These are phyloP conservation scores for Hypomontagnella submonticulosa DNA, from an alignment of 495 filamentous ascomycete genomes.

Conservation along the genomic window DNA sequence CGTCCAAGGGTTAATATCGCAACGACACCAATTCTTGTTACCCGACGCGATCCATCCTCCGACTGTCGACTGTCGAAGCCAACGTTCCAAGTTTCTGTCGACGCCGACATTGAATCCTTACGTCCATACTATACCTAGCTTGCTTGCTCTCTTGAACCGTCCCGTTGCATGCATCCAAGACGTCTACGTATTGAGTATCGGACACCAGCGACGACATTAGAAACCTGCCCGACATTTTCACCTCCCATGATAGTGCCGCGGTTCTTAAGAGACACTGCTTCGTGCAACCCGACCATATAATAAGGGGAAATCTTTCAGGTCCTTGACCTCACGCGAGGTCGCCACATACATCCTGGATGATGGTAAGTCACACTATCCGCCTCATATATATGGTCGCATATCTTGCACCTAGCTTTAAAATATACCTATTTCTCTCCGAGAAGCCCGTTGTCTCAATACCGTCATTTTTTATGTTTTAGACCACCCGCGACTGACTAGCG, in stretches of 20 bases:
- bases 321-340: constrained; percentile 54
- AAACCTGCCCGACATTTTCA: constrained; percentile 28
- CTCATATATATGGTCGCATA: constrained; percentile 29
- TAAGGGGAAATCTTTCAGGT: constrained; percentile 48
- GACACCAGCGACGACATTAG: constrained; percentile 17
- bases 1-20: constrained; percentile 14
- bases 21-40: constrained; percentile 22
- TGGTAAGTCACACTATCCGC: constrained; percentile 44
- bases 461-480: neutral
- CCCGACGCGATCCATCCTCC: constrained; percentile 21
- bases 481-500: constrained; percentile 30
- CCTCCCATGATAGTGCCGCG: constrained; percentile 54
- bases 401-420: constrained; percentile 15
- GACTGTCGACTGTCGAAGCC: constrained; percentile 12
- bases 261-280: constrained; percentile 44
- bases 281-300: constrained; percentile 46
- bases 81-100: constrained; percentile 2
- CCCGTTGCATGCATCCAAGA: constrained; percentile 31
- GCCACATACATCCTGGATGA: constrained; percentile 48
- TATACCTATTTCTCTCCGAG: constrained; percentile 4
- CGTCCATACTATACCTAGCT: neutral
- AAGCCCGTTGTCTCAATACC: constrained; percentile 7
- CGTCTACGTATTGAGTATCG: constrained; percentile 25
- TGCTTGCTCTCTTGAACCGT: constrained; percentile 7
- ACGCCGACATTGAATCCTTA: neutral